Conservation (phyloP, 352 stramenopile species). For the Elongisporangium anandrum region DNA sequence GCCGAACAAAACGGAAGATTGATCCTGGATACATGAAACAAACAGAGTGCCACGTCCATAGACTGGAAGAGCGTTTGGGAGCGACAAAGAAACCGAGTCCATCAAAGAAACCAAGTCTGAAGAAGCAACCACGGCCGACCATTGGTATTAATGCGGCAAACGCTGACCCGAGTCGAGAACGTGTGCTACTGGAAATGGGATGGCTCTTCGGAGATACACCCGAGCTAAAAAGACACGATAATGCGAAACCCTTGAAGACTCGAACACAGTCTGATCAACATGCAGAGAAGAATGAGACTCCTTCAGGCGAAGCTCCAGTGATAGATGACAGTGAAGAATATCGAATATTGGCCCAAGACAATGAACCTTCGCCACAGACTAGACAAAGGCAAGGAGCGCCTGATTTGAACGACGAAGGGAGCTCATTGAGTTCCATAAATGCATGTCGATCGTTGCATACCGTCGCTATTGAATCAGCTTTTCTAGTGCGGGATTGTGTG, state of each 20-base stretch:
- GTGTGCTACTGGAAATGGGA: slow-evolving; percentile 10
- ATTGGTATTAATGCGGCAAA: background rate
- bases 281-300: background rate
- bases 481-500: background rate
- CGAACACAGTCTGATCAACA: background rate
- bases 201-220: slow-evolving; percentile 2
- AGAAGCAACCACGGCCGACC: background rate
- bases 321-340: background rate
- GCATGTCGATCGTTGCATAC: too few relatives aligned
- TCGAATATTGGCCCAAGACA: background rate
- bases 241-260: background rate
- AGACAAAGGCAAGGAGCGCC: background rate
- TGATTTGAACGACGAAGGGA: background rate
- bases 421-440: too few relatives aligned
- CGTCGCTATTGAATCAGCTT: too few relatives aligned
- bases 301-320: background rate
- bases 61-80: background rate
- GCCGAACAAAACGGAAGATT: background rate
- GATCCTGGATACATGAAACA: slow-evolving; percentile 1
- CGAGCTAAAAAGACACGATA: too few relatives aligned
- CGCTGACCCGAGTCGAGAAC: background rate
- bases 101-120: background rate
- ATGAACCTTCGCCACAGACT: background rate
- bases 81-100: background rate
- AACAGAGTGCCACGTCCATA: background rate